These are phyloP conservation scores for Microstegium vimineum DNA, from an alignment of 176 grass and related monocot genomes.

Conservation along the genomic window DNA sequence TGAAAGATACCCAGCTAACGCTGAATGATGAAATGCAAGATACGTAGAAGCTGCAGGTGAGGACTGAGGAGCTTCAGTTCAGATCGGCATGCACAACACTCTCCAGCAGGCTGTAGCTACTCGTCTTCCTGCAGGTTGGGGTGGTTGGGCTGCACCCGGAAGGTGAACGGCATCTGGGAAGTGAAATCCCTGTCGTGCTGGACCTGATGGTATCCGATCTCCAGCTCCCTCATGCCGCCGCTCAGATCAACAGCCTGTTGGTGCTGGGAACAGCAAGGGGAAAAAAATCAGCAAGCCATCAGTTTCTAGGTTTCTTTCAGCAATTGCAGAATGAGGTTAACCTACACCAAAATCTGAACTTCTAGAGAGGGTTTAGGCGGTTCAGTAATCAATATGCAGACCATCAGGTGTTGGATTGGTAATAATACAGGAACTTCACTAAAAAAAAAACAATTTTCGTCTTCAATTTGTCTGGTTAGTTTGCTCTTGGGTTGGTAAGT, in stretches of 20 bases:
- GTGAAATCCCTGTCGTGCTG: constrained; percentile 64
- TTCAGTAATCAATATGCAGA: neutral
- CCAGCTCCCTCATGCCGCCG: constrained; percentile 63
- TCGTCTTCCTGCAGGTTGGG: constrained; percentile 81
- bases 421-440: neutral
- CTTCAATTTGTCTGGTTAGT: neutral
- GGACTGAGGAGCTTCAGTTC: constrained; percentile 27
- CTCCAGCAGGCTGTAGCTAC: constrained; percentile 3
- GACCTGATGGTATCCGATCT: constrained; percentile 62
- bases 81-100: neutral
- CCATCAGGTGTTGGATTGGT: neutral
- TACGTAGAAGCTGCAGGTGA: constrained; percentile 1
- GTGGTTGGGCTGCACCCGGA: constrained; percentile 83
- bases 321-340: neutral
- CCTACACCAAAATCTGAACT: neutral
- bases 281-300: constrained; percentile 4
- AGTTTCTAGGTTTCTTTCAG: constrained; percentile 1
- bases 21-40: neutral
- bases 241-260: constrained; percentile 64
- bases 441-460: neutral
- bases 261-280: constrained; percentile 32
- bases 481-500: neutral
- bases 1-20: constrained; percentile 20
- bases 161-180: constrained; percentile 77
- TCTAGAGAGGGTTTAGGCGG: neutral